A percentile compares a stretch with the other conserved stretches of the same genome.
phyloP scores from a whole-genome alignment of 768 basidiomycete genomes.

The Trametes cinnabarina region DNA sequence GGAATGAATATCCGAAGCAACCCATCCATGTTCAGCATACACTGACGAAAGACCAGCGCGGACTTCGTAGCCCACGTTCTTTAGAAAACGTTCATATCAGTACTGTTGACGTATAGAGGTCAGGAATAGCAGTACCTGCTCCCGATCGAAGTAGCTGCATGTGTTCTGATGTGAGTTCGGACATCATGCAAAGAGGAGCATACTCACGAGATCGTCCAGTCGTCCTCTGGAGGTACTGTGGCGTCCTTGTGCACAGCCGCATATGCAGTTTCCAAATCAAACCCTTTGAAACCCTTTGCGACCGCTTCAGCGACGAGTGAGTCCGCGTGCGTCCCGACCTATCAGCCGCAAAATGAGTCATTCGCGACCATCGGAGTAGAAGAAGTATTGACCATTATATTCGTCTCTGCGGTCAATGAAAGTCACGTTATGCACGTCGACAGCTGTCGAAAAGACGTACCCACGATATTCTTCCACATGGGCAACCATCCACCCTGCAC shows the following conservation, averaged over 20 bases:
- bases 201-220: constrained; percentile 50
- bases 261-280: constrained; percentile 65
- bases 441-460: constrained; percentile 29
- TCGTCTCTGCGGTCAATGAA: constrained; percentile 51
- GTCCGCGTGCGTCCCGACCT: constrained; percentile 80
- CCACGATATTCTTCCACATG: constrained; percentile 88
- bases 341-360: background rate
- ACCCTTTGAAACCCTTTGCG: constrained; percentile 60
- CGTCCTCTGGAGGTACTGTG: constrained; percentile 56
- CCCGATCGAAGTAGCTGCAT: constrained; percentile 63
- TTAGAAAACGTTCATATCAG: background rate
- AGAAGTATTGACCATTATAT: constrained; percentile 61
- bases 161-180: background rate
- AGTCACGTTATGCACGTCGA: background rate
- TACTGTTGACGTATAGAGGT: background rate
- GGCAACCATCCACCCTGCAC: constrained; percentile 74
- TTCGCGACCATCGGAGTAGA: background rate
- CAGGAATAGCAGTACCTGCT: constrained; percentile 46
- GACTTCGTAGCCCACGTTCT: constrained; percentile 78
- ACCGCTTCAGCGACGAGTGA: constrained; percentile 74
- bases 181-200: background rate
- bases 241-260: constrained; percentile 75
- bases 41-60: constrained; percentile 72
- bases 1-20: constrained; percentile 74
- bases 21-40: constrained; percentile 71